phyloP scores from a whole-genome alignment of 352 stramenopile species.

The Phytophthora crassamura region DNA sequence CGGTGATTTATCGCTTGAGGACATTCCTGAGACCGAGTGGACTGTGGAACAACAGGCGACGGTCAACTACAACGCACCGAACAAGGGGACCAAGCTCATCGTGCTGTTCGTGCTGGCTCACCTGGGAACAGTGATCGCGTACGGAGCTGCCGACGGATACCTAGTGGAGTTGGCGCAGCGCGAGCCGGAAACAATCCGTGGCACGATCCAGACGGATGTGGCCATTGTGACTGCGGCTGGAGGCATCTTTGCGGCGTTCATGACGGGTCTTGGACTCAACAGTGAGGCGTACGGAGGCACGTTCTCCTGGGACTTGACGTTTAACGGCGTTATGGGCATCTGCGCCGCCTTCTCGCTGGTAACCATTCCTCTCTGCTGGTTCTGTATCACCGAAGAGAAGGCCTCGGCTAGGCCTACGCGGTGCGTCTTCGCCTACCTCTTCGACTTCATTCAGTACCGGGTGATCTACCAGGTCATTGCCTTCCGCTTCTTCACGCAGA shows the following conservation, averaged over 20 bases:
- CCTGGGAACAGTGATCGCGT: constrained; percentile 50
- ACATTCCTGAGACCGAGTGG: constrained; percentile 24
- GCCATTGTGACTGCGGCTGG: constrained; percentile 31
- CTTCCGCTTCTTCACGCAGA: constrained; percentile 44
- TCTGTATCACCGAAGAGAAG: constrained; percentile 47
- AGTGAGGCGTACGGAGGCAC: constrained; percentile 45
- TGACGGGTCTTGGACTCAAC: constrained; percentile 57
- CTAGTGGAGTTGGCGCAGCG: constrained; percentile 58
- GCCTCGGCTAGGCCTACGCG: constrained; percentile 9
- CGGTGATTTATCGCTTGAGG: constrained; percentile 31
- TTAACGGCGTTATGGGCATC: constrained; percentile 46
- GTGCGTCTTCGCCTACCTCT: constrained; percentile 35
- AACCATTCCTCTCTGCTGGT: constrained; percentile 43
- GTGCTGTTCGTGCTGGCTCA: constrained; percentile 58
- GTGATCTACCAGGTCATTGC: constrained; percentile 45
- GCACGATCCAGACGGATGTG: constrained; percentile 46
- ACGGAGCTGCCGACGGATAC: constrained; percentile 46
- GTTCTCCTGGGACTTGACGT: constrained; percentile 50
- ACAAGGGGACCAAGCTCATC: constrained; percentile 43
- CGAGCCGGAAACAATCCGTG: constrained; percentile 47
- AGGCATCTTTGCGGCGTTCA: constrained; percentile 40
- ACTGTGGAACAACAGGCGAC: constrained; percentile 36
- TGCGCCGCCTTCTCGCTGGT: constrained; percentile 36
- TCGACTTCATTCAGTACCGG: constrained; percentile 45
- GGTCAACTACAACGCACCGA: constrained; percentile 42